phyloP scores from a whole-genome alignment of 1,284 basidiomycete genomes.

The Gymnopus androsaceus region DNA sequence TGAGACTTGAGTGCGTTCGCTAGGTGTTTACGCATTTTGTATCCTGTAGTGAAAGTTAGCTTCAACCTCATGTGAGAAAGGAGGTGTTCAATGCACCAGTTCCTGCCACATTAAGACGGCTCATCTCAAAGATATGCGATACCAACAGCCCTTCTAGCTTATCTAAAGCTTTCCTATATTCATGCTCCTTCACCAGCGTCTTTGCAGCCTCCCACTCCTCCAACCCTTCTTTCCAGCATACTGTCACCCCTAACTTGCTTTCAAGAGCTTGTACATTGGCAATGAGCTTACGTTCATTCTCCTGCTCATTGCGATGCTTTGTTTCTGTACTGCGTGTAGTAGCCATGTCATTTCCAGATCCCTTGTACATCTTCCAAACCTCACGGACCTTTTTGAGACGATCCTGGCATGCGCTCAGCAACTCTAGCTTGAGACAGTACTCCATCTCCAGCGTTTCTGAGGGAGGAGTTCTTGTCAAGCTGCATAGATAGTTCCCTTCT shows the following conservation, averaged over 20 bases:
- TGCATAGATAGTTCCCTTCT: not conserved
- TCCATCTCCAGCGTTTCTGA: conserved; percentile 22
- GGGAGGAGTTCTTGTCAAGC: not conserved
- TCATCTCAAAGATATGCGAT: conserved; percentile 25
- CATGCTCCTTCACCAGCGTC: not conserved
- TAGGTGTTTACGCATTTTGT: conserved; percentile 16
- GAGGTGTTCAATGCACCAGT: conserved; percentile 28
- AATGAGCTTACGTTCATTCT: conserved; percentile 1
- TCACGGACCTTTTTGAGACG: too few relatives aligned
- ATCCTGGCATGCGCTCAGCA: not conserved
- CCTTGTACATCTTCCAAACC: not conserved
- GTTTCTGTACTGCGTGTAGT: too few relatives aligned
- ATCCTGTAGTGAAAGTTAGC: conserved; percentile 10
- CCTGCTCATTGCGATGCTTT: not conserved
- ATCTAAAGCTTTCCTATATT: conserved; percentile 16
- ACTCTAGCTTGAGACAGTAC: conserved; percentile 26
- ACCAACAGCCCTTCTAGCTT: conserved; percentile 25
- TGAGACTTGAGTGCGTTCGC: conserved; percentile 9
- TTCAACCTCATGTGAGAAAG: too few relatives aligned
- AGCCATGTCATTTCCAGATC: not conserved
- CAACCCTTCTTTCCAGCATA: conserved; percentile 8
- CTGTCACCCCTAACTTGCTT: not conserved
- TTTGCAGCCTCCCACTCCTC: conserved; percentile 6
- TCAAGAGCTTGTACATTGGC: not conserved
- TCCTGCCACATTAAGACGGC: conserved; percentile 30